Percentiles rank a stretch among this genome's conserved stretches.
These are phyloP conservation scores for Pecoramyces ruminantium DNA, from an alignment of 192 early-diverging fungal genomes.

Conservation along the genomic window DNA sequence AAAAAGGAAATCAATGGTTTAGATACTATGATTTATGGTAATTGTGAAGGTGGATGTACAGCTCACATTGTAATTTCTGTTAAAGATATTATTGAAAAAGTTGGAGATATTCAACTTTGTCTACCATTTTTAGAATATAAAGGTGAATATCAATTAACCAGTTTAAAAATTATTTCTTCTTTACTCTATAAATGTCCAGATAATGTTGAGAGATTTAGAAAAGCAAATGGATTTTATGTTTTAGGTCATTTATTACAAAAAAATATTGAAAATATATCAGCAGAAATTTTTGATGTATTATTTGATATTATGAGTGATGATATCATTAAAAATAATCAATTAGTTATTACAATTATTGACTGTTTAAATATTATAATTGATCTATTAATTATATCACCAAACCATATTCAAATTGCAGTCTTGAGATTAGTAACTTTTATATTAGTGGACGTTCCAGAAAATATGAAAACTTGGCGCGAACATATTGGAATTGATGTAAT, in stretches of 20 bases:
- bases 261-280: neutral
- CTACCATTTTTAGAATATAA: neutral
- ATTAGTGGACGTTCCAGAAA: neutral
- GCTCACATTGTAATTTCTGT: neutral
- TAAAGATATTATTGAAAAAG: neutral
- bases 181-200: neutral
- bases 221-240: neutral
- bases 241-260: neutral
- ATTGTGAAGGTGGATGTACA: neutral
- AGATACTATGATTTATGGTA: neutral
- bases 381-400: neutral
- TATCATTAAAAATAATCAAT: neutral
- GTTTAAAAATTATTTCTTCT: neutral
- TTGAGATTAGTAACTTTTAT: neutral
- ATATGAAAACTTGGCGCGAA: neutral
- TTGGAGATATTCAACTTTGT: neutral
- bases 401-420: neutral
- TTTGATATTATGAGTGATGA: neutral
- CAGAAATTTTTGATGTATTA: neutral
- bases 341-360: neutral
- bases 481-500: neutral
- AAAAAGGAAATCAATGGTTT: neutral
- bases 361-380: neutral
- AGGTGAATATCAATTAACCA: neutral
- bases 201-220: neutral